phyloP scores from a whole-genome alignment of 306 rosid species.

The Lablab purpureus region DNA sequence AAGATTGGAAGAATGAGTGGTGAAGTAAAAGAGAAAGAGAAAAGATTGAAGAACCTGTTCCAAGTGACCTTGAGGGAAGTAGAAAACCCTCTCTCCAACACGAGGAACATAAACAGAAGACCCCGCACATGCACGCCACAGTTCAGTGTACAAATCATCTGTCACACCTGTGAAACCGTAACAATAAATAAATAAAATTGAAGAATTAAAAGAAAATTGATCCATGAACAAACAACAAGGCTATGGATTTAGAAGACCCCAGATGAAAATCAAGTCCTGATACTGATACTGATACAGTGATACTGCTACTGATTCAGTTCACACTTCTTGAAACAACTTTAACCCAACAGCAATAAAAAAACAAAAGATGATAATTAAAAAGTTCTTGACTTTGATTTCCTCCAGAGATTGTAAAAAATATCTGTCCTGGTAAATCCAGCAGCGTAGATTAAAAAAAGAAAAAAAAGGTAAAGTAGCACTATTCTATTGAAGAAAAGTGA shows the following conservation, averaged over 20 bases:
- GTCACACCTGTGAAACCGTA: conserved; percentile 30
- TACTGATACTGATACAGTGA: too few relatives aligned
- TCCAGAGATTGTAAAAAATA: neutral
- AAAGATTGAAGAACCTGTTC: conserved; percentile 72
- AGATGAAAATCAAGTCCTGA: neutral
- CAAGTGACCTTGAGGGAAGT: conserved; percentile 76
- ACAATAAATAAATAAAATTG: neutral
- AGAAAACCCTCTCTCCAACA: conserved; percentile 57
- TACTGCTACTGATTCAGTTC: neutral
- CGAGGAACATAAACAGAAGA: conserved; percentile 55
- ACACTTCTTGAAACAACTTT: too few relatives aligned
- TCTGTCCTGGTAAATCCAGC: neutral
- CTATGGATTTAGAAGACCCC: neutral
- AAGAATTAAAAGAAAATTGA: neutral
- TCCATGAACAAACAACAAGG: neutral
- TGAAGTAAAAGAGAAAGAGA: neutral
- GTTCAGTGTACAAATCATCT: conserved; percentile 41
- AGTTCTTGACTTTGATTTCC: neutral
- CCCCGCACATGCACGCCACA: conserved; percentile 75
- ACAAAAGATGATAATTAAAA: neutral
- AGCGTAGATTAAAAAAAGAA: neutral
- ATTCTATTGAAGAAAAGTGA: neutral
- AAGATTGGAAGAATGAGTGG: neutral
- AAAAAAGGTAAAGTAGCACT: neutral
- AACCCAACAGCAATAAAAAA: neutral